A percentile compares a stretch with the other conserved stretches of the same genome.
These are phyloP conservation scores for Alloascoidea africana DNA, from an alignment of 805 yeast species.

Conservation along the genomic window DNA sequence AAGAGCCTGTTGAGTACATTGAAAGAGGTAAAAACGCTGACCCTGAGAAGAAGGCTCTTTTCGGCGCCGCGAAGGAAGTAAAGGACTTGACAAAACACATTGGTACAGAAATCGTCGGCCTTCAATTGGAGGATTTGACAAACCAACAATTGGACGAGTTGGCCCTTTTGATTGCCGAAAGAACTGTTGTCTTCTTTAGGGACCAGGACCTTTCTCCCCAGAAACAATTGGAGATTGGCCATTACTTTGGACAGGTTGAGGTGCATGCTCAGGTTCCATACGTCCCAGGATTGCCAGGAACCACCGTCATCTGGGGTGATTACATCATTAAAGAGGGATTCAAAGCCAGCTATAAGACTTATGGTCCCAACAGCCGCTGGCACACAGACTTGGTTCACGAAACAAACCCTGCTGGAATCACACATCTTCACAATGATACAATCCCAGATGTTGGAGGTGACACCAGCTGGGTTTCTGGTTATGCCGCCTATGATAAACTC, in stretches of 20 bases:
- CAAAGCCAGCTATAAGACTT: constrained; percentile 8
- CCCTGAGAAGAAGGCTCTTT: constrained; percentile 25
- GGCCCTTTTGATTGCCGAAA: constrained; percentile 30
- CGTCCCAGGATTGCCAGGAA: constrained; percentile 23
- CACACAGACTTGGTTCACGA: constrained; percentile 44
- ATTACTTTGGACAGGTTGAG: constrained; percentile 30
- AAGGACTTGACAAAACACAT: constrained; percentile 27
- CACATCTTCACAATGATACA: constrained; percentile 36
- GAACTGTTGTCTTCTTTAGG: constrained; percentile 36
- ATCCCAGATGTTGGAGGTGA: constrained; percentile 38
- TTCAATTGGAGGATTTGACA: constrained; percentile 26
- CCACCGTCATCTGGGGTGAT: constrained; percentile 27
- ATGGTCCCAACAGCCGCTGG: constrained; percentile 22
- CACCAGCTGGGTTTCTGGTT: constrained; percentile 36
- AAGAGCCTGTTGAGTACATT: constrained; percentile 18
- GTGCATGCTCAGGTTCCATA: constrained; percentile 22
- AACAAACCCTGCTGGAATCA: constrained; percentile 38
- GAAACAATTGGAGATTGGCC: constrained; percentile 27
- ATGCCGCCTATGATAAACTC: constrained; percentile 36
- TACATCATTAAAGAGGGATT: constrained; percentile 16
- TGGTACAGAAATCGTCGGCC: constrained; percentile 38
- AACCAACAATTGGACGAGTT: constrained; percentile 31
- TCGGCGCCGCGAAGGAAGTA: constrained; percentile 27
- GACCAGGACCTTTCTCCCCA: constrained; percentile 28
- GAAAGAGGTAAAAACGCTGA: constrained; percentile 23